Percentiles rank a stretch among this genome's conserved stretches.
Evolutionary conservation across 768 basidiomycete genomes (phyloP).

Genomic region (Mrakia blollopis): DNA sequence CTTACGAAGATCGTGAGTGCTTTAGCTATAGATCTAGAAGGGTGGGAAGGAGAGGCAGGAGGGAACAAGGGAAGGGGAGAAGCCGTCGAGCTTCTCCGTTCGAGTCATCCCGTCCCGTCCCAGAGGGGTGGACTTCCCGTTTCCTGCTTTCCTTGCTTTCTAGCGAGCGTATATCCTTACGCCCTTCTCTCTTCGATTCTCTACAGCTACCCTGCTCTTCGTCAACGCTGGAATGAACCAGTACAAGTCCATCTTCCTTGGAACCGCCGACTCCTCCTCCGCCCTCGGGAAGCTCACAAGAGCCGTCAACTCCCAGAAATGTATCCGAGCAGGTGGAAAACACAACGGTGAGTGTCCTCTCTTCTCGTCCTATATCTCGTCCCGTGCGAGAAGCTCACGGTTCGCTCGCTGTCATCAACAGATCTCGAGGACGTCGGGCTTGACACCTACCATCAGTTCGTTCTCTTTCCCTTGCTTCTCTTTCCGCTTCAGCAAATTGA

Average conservation of each 20-base stretch:
- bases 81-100: neutral
- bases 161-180: neutral
- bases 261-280: conserved; percentile 91
- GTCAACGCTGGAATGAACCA: conserved; percentile 85
- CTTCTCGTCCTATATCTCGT: neutral
- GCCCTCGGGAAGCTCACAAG: conserved; percentile 84
- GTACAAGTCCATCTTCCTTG: conserved; percentile 97
- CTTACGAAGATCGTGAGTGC: conserved; percentile 73
- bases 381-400: neutral
- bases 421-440: conserved; percentile 94
- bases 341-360: conserved; percentile 75
- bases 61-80: neutral
- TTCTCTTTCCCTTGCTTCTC: neutral
- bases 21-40: no score
- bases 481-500: neutral
- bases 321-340: conserved; percentile 97
- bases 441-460: conserved; percentile 33
- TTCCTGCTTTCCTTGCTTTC: neutral
- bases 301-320: conserved; percentile 95
- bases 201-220: conserved; percentile 73
- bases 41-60: neutral
- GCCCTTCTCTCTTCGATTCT: neutral
- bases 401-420: conserved; percentile 41
- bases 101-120: neutral
- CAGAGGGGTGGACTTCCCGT: no score